Percentiles rank a stretch among this genome's conserved stretches.
Evolutionary conservation across 768 basidiomycete species (phyloP).

Genomic region (Boletus rubroflammeus): DNA sequence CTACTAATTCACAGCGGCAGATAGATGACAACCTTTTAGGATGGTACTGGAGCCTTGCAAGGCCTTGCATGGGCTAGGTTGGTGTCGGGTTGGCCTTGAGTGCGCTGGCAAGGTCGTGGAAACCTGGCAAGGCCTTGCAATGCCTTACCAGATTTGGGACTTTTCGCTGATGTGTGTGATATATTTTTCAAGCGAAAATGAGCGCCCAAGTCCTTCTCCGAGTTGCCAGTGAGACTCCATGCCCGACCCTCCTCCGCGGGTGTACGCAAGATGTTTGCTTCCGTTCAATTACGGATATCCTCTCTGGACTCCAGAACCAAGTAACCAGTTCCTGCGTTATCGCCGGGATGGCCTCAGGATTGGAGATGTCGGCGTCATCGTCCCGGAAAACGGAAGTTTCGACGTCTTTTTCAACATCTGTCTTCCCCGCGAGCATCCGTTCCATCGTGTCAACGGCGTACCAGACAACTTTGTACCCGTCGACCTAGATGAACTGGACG

Average conservation of each 20-base stretch:
- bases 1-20: too few relatives aligned
- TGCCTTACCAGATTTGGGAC: too few relatives aligned
- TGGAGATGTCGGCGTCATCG: slow-evolving; percentile 36
- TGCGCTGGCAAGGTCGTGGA: too few relatives aligned
- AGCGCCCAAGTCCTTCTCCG: too few relatives aligned
- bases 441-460: slow-evolving; percentile 14
- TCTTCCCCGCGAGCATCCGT: slow-evolving; percentile 29
- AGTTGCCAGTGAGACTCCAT: not conserved
- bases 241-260: slow-evolving; percentile 4
- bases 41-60: too few relatives aligned
- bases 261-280: slow-evolving; percentile 11
- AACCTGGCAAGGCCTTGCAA: too few relatives aligned
- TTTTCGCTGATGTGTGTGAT: too few relatives aligned
- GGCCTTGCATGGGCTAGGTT: too few relatives aligned
- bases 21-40: too few relatives aligned
- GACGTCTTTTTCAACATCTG: slow-evolving; percentile 37
- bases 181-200: too few relatives aligned
- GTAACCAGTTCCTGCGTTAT: slow-evolving; percentile 22
- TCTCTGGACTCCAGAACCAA: slow-evolving; percentile 30
- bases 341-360: slow-evolving; percentile 28
- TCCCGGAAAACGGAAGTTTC: slow-evolving; percentile 29
- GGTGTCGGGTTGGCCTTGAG: too few relatives aligned
- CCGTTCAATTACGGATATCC: slow-evolving; percentile 26
- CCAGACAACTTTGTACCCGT: slow-evolving; percentile 28
- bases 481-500: slow-evolving; percentile 2